Conservation (phyloP, 148 eudicot genomes). For the Fagopyrum esculentum region DNA sequence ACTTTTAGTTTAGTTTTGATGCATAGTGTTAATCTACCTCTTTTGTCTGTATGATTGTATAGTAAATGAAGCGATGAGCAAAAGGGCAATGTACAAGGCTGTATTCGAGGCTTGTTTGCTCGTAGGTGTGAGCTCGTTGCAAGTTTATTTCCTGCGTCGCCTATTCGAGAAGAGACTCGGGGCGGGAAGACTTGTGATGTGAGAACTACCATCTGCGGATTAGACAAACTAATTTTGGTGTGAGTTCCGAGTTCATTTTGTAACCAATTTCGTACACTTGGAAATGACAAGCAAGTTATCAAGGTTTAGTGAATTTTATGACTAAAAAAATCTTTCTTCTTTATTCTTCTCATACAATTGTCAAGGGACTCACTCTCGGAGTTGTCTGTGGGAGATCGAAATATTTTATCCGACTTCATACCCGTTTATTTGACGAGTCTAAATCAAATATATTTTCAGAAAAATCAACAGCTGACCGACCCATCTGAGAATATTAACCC, state of each 20-base stretch:
- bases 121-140: conserved; percentile 63
- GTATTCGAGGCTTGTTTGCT: conserved; percentile 62
- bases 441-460: too few species aligned
- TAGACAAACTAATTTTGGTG: background rate
- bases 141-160: conserved; percentile 67
- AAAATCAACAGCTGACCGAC: too few species aligned
- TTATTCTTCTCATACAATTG: too few species aligned
- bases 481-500: too few species aligned
- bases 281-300: background rate
- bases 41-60: background rate
- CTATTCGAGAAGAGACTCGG: conserved; percentile 75
- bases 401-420: too few species aligned
- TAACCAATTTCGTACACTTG: background rate
- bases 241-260: background rate
- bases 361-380: too few species aligned
- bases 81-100: conserved; percentile 73
- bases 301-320: background rate
- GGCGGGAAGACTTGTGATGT: conserved; percentile 42
- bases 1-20: background rate
- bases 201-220: background rate
- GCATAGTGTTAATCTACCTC: background rate
- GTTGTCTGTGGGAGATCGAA: too few species aligned
- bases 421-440: too few species aligned
- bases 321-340: too few species aligned
- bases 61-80: conserved; percentile 86